A percentile compares a stretch with the other conserved stretches of the same genome.
Evolutionary conservation across 371 early-diverging fungal genomes (phyloP).

Genomic region (Smittium culicis): DNA sequence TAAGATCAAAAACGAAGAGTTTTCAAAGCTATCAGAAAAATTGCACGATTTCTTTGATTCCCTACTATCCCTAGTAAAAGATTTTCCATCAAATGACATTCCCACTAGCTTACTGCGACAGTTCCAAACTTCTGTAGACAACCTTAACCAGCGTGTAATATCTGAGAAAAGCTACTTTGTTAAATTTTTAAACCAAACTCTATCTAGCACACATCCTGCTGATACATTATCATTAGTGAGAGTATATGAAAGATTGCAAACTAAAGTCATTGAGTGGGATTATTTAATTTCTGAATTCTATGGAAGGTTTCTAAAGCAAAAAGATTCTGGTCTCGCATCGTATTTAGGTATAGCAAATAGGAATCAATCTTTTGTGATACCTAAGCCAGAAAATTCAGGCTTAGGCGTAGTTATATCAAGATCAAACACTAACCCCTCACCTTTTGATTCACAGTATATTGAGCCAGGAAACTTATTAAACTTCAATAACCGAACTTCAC

Average conservation of each 20-base stretch:
- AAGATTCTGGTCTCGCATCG: not conserved
- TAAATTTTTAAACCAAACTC: conserved; percentile 63
- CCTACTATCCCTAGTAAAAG: conserved; percentile 20
- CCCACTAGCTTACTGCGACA: conserved; percentile 29
- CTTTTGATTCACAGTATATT: not conserved
- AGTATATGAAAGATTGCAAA: conserved; percentile 58
- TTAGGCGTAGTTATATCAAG: not conserved
- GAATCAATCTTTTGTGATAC: not conserved
- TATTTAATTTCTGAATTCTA: conserved; percentile 41
- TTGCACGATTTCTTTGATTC: conserved; percentile 28
- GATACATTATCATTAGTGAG: conserved; percentile 64
- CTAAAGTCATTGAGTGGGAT: conserved; percentile 69
- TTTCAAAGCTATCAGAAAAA: conserved; percentile 20
- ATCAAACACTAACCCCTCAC: not conserved
- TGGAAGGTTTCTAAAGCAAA: not conserved
- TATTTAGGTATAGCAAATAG: not conserved
- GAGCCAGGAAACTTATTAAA: not conserved
- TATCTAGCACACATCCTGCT: conserved; percentile 53
- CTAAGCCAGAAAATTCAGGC: not conserved
- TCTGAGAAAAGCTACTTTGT: conserved; percentile 62
- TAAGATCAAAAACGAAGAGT: conserved; percentile 26
- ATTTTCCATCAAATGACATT: conserved; percentile 34
- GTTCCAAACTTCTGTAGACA: conserved; percentile 44
- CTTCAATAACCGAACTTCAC: not conserved
- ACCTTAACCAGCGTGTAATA: conserved; percentile 44